Conservation (phyloP, 164 flowering plant species). For the Kalanchoe fedtschenkoi region DNA sequence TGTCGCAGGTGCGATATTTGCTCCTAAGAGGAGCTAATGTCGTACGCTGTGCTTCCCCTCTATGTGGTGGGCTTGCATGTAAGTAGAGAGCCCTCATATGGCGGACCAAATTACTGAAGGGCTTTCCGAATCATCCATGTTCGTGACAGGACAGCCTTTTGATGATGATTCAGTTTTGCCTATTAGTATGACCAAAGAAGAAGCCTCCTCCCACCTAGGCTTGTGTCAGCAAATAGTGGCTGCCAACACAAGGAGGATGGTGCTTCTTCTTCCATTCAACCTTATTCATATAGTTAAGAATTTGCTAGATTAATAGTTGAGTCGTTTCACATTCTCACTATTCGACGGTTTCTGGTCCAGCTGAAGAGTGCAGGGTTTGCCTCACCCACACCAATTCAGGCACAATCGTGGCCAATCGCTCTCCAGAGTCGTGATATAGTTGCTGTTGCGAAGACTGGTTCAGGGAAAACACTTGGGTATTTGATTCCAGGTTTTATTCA, state of each 20-base stretch:
- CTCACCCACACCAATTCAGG: constrained; percentile 92
- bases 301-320: constrained; percentile 21
- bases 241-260: constrained; percentile 39
- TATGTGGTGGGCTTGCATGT: constrained; percentile 52
- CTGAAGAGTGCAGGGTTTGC: constrained; percentile 69
- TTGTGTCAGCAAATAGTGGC: constrained; percentile 63
- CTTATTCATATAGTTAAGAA: constrained; percentile 20
- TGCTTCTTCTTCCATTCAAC: constrained; percentile 50
- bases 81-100: constrained; percentile 56
- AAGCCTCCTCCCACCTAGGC: constrained; percentile 74
- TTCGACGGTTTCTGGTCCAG: constrained; percentile 22
- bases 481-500: constrained; percentile 75
- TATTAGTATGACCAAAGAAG: constrained; percentile 42
- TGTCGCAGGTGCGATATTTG: constrained; percentile 99
- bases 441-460: constrained; percentile 91
- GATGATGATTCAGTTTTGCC: constrained; percentile 77
- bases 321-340: constrained; percentile 29
- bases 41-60: constrained; percentile 91
- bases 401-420: constrained; percentile 96
- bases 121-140: constrained; percentile 65
- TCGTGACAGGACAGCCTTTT: constrained; percentile 58
- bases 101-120: constrained; percentile 59
- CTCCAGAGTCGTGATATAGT: constrained; percentile 69
- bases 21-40: constrained; percentile 99
- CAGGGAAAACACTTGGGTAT: constrained; percentile 93